Percentiles rank a stretch among this genome's conserved stretches.
Conservation (phyloP, 176 grass and related monocot genomes). For the Oryza coarctata region DNA sequence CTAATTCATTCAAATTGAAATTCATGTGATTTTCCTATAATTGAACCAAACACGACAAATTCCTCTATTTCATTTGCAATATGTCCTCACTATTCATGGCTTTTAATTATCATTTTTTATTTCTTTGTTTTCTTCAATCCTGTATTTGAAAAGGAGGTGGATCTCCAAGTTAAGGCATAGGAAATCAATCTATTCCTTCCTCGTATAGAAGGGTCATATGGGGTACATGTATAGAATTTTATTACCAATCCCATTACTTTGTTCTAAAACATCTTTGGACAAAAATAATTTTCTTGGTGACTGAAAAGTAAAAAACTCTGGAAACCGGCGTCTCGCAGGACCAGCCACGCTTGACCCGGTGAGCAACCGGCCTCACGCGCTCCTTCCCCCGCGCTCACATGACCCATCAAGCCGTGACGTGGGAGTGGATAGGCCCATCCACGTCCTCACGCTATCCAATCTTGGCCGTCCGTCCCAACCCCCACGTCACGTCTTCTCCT, state of each 20-base stretch:
- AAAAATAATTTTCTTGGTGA: too few species aligned
- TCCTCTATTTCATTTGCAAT: background rate
- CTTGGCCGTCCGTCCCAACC: slow-evolving; percentile 15
- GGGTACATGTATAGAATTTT: background rate
- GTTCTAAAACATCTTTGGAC: background rate
- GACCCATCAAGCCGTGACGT: background rate
- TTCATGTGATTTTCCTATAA: background rate
- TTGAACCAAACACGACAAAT: background rate
- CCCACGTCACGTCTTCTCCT: background rate
- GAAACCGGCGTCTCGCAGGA: background rate
- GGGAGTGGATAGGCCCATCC: background rate
- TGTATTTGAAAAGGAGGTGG: too few species aligned
- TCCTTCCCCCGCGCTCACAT: background rate
- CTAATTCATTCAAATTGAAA: background rate
- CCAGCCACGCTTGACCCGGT: background rate
- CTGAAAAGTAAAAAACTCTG: too few species aligned
- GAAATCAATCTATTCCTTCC: background rate
- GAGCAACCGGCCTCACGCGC: background rate
- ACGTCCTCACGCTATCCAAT: slow-evolving; percentile 8
- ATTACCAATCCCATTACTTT: background rate
- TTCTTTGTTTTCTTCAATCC: background rate
- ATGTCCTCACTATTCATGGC: background rate
- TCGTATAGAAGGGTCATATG: background rate
- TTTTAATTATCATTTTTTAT: background rate
- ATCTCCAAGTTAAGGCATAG: background rate